These are phyloP conservation scores for Paramecium tetraurelia DNA, from an alignment of 73 alveolate genomes.

Conservation along the genomic window DNA sequence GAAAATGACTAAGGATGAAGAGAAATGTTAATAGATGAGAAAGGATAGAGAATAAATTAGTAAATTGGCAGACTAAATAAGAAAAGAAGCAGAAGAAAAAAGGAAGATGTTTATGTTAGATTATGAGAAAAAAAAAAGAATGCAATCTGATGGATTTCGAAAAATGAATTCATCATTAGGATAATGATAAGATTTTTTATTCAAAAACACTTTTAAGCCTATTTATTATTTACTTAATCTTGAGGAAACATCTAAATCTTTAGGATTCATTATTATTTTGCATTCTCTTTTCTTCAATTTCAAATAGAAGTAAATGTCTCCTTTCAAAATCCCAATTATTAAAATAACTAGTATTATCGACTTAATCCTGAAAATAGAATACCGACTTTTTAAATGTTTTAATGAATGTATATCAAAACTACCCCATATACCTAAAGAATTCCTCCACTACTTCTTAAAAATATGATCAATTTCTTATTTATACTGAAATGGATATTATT, in stretches of 20 bases:
- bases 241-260: not conserved
- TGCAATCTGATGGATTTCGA: not conserved
- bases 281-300: not conserved
- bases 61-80: not conserved
- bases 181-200: not conserved
- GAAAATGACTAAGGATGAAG: not conserved
- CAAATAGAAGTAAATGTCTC: not conserved
- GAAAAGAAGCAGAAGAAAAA: constrained; percentile 30
- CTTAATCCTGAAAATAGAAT: constrained; percentile 64
- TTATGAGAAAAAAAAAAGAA: not conserved
- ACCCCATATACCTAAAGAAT: no score
- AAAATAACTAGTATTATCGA: constrained; percentile 52
- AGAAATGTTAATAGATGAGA: not conserved
- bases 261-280: not conserved
- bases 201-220: not conserved
- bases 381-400: no score
- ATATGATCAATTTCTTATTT: no score
- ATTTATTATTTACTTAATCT: not conserved
- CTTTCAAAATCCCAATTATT: constrained; percentile 54
- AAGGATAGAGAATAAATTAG: not conserved
- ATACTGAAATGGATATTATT: no score
- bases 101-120: not conserved
- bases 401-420: no score
- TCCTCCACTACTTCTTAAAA: no score
- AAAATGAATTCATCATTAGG: not conserved